Percentiles rank a stretch among this genome's conserved stretches.
These are phyloP conservation scores for Ganoderma boninense DNA, from an alignment of 1,284 basidiomycete species.

Conservation along the genomic window DNA sequence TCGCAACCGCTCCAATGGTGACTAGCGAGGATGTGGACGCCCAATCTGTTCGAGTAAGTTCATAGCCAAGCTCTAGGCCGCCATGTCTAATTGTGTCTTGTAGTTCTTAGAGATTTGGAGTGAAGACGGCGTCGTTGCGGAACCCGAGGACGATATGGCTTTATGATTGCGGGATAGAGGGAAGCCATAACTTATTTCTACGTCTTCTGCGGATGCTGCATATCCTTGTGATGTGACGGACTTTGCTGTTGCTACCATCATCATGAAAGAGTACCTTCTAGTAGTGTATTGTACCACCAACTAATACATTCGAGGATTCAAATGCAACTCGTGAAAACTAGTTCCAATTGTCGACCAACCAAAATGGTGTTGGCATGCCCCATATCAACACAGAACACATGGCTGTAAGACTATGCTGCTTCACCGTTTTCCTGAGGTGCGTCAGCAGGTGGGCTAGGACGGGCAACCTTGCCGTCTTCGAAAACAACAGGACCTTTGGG, in stretches of 20 bases:
- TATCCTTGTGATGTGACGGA: constrained; percentile 22
- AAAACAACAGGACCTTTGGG: constrained; percentile 63
- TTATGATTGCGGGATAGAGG: constrained; percentile 12
- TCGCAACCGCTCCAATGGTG: constrained; percentile 64
- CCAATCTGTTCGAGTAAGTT: constrained; percentile 67
- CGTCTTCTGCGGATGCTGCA: constrained; percentile 13
- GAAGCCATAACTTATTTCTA: constrained; percentile 21
- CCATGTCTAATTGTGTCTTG: constrained; percentile 2
- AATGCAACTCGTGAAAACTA: background rate
- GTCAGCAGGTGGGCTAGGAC: constrained; percentile 22
- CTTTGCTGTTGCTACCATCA: constrained; percentile 16
- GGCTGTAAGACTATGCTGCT: background rate
- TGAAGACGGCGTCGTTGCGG: constrained; percentile 78
- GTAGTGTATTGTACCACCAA: constrained; percentile 18
- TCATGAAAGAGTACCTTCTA: constrained; percentile 23
- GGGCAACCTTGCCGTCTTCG: constrained; percentile 48
- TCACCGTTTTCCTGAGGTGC: background rate
- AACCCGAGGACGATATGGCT: constrained; percentile 62
- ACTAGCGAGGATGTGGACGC: constrained; percentile 62
- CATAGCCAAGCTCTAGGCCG: constrained; percentile 13
- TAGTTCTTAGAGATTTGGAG: constrained; percentile 85
- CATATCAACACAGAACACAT: background rate
- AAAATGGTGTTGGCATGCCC: background rate
- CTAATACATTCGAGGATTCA: constrained; percentile 20
- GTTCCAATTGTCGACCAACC: background rate